Base-by-base conservation (phyloP, 805 yeast genomes). In the Blastobotrys chiropterorum region DNA sequence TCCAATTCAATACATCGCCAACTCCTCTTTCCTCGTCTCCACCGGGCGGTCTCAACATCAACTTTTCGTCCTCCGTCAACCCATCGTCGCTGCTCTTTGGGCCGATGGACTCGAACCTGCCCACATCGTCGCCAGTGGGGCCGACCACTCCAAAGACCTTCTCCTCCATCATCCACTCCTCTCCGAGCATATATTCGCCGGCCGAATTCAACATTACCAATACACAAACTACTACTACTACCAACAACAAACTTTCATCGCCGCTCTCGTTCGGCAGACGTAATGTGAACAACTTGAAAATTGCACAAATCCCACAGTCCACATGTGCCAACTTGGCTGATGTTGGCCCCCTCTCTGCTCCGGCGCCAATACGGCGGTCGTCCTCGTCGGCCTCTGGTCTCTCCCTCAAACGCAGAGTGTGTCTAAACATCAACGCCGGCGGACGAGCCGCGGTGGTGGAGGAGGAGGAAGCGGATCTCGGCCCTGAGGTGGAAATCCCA, bases 131-230 rank as follows among this genome's bases (percentile, higher is more conserved):
- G 16, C 38, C 20, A 14, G 50, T 49, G 16, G 42, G 47, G n/a
- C 58, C 58, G 11, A 30, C 20, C 40, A 53, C 56, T 8, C 59
- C 58, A 22, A 56, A 57, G 26, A 51, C 60, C 38, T 57, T 57
- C 46, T 54, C 58, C 17, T 40, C 53, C 38, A 52, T 57, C 48
- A 51, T 58, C 43, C 52, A 49, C 26, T 57, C 61, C 14, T 58
- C 61, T 21, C 60, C 60, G 38, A 34, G 20, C 6, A 34, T 15
- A 20, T 42, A 3, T 22, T 40, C 19, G 20, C 43, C 16, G 43
- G 19, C 11, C 43, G 20, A 6, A n/a, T 38, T 38, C 41, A 14
- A 5, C 41, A 6, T 8, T 13, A 31, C 7, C 38, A 31, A 31
- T 7, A 31, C 7, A 7, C 38, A 31, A 13, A 8, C 41, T n/a